Conservation (phyloP, 768 basidiomycete species). For the Austroboletus eburneus region DNA sequence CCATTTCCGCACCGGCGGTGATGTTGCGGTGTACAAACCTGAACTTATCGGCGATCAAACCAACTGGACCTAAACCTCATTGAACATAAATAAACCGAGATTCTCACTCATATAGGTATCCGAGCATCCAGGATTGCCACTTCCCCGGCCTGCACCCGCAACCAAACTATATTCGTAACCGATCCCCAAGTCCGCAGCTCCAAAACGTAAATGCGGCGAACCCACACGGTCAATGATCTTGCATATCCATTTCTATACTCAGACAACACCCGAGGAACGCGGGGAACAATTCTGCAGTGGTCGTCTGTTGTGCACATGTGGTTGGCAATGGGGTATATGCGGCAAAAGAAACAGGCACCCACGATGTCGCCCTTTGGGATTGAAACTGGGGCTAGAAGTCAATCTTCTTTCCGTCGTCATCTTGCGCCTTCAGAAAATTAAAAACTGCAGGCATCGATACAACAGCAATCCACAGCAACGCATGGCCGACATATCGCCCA, state of each 20-base stretch:
- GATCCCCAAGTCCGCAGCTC: background rate
- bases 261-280: slow-evolving; percentile 7
- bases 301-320: no score
- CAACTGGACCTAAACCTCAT: no score
- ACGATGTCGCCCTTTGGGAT: slow-evolving; percentile 17
- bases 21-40: no score
- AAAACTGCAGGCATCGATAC: slow-evolving; percentile 22
- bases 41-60: no score
- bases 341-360: slow-evolving; percentile 1
- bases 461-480: slow-evolving; percentile 26
- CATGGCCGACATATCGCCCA: slow-evolving; percentile 19
- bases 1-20: no score
- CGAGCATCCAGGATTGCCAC: no score
- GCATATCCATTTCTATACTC: slow-evolving; percentile 12
- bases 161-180: background rate
- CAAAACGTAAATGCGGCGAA: background rate
- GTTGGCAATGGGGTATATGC: background rate
- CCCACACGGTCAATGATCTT: slow-evolving; percentile 8
- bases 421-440: slow-evolving; percentile 19
- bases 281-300: slow-evolving; percentile 18
- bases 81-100: no score
- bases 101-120: no score
- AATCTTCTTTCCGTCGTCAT: slow-evolving; percentile 22
- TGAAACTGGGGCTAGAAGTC: slow-evolving; percentile 22
- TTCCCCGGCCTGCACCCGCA: slow-evolving; percentile 1